These are phyloP conservation scores for Fusarium zealandicum DNA, from an alignment of 2,329 filamentous ascomycete genomes.

Conservation along the genomic window DNA sequence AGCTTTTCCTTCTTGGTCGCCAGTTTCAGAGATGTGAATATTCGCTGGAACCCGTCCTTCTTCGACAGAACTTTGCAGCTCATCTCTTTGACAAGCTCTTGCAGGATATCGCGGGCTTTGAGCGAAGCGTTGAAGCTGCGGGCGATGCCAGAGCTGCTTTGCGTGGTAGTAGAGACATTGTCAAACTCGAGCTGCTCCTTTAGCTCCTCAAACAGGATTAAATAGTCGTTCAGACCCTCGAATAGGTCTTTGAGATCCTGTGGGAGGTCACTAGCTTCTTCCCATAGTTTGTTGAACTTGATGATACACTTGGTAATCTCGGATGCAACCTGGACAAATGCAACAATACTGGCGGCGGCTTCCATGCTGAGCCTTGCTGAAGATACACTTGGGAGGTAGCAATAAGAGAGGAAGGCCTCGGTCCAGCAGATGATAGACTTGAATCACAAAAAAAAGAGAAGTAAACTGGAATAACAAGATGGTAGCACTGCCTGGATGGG, in stretches of 20 bases:
- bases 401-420: too few relatives aligned
- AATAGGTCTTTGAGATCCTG: conserved; percentile 33
- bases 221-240: conserved; percentile 19
- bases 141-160: conserved; percentile 3
- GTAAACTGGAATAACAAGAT: not conserved
- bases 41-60: too few relatives aligned
- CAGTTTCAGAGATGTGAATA: too few relatives aligned
- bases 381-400: too few relatives aligned
- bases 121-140: not conserved
- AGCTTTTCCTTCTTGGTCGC: too few relatives aligned
- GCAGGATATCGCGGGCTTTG: too few relatives aligned
- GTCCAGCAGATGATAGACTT: too few relatives aligned
- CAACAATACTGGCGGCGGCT: conserved; percentile 33
- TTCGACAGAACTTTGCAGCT: too few relatives aligned
- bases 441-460: not conserved
- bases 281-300: conserved; percentile 36
- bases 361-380: conserved; percentile 21
- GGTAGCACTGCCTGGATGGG: not conserved
- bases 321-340: conserved; percentile 35
- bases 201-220: conserved; percentile 26
- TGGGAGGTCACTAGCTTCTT: conserved; percentile 37
- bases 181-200: conserved; percentile 14
- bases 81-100: too few relatives aligned
- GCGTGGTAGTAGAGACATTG: conserved; percentile 1
- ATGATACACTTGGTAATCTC: conserved; percentile 33